Percentiles rank a stretch among this genome's conserved stretches.
Evolutionary conservation across 2,329 filamentous ascomycete species (phyloP).

Genomic region (Phialophora macrospora): DNA sequence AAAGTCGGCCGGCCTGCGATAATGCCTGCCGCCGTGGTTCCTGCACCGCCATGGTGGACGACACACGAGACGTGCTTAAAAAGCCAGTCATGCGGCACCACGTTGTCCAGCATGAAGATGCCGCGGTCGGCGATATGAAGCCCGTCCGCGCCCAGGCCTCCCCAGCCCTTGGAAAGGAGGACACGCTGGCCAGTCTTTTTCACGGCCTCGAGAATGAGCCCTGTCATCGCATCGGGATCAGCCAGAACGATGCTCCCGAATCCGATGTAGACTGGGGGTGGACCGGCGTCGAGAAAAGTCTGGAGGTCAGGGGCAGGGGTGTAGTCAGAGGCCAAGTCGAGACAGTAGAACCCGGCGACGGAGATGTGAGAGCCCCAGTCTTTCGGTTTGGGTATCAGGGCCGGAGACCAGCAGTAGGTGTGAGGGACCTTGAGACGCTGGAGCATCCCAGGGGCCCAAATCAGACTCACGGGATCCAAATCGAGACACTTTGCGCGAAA

Average conservation of each 20-base stretch:
- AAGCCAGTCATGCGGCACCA: slow-evolving; percentile 84
- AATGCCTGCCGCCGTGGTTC: slow-evolving; percentile 86
- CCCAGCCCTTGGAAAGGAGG: slow-evolving; percentile 85
- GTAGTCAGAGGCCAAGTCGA: slow-evolving; percentile 69
- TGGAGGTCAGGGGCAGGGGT: slow-evolving; percentile 68
- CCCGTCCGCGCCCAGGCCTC: slow-evolving; percentile 74
- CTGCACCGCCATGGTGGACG: slow-evolving; percentile 84
- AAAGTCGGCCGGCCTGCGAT: slow-evolving; percentile 79
- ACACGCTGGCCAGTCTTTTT: slow-evolving; percentile 69
- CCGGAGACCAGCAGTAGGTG: slow-evolving; percentile 89
- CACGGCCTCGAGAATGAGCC: slow-evolving; percentile 72
- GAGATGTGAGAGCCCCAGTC: slow-evolving; percentile 75
- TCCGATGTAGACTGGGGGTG: slow-evolving; percentile 77
- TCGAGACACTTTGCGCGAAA: slow-evolving; percentile 77
- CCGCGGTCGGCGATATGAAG: slow-evolving; percentile 67
- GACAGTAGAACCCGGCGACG: slow-evolving; percentile 76
- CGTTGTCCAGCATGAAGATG: slow-evolving; percentile 81
- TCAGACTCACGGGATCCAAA: slow-evolving; percentile 74
- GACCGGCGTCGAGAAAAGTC: slow-evolving; percentile 68
- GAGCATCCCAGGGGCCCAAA: slow-evolving; percentile 81
- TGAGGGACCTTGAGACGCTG: slow-evolving; percentile 76
- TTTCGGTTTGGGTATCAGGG: slow-evolving; percentile 73
- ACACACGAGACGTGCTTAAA: slow-evolving; percentile 80
- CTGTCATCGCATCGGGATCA: slow-evolving; percentile 71
- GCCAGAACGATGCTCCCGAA: slow-evolving; percentile 83